Base-by-base conservation (phyloP, 164 flowering plant species). In the Aristolochia californica region DNA sequence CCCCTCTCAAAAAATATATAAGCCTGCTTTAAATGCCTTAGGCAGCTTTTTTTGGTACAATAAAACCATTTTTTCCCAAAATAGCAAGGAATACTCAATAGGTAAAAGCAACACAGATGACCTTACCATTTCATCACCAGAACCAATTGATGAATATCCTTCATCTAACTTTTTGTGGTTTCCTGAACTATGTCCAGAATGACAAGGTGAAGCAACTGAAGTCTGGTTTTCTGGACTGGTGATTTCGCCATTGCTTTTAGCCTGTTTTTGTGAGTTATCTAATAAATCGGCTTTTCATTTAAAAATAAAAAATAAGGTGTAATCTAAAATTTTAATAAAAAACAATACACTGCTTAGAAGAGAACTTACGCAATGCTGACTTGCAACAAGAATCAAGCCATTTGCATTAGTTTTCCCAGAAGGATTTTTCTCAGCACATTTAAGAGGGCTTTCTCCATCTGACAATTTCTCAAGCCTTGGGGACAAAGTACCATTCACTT, bases 351-450 rank as follows among this genome's bases (percentile, higher is more conserved):
- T 4, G 28, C 18, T 1, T 4, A 54, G 9, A 30, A 54, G 71
- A 69, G 77, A 81, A 84, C 97, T 84, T 83, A 90, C 99, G 83
- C 67, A 75, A 79, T 78, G 73, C 74, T 72, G 79, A 78, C 68
- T 74, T 44, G 69, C 53, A 53, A 43, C 53, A 27, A 44, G 61
- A 40, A 55, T 62, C 20, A 73, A 68, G 69, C 58, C 59, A 48
- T 17, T 26, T 28, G 62, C 77, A 55, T 22, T 60, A 45, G 60
- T 58, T 38, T 21, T 18, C 0, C 26, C 67, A 71, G 57, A 23
- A 59, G 62, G 58, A 66, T 27, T 62, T 65, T 57, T 63, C 44
- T 58, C 67, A 38, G 30, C 70, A 8, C 69, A 88, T 79, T 72
- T 61, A 72, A 24, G 56, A 77, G 44, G 27, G 18, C 43, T 44